Conservation (phyloP, 2,329 filamentous ascomycete genomes). For the Colletotrichum magnum region DNA sequence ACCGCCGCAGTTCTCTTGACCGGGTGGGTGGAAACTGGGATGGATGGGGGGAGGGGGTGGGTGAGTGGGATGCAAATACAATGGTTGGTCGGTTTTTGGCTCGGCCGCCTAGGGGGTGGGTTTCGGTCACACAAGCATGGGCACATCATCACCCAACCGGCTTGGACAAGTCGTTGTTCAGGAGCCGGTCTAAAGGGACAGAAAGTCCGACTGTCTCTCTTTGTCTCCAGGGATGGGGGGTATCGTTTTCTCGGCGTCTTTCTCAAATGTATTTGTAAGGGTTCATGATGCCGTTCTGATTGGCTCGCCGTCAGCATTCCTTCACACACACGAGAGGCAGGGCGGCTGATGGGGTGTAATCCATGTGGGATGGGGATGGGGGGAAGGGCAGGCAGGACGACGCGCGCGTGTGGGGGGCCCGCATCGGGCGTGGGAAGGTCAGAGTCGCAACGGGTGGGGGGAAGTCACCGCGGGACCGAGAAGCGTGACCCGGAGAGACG, state of each 20-base stretch:
- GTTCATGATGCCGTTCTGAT: slow-evolving; percentile 97
- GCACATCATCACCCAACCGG: neutral
- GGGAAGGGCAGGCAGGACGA: neutral
- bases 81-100: slow-evolving; percentile 2
- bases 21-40: neutral
- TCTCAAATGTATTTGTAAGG: slow-evolving; percentile 93
- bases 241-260: slow-evolving; percentile 31
- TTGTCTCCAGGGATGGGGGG: slow-evolving; percentile 11
- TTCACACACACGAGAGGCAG: slow-evolving; percentile 37
- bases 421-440: slow-evolving; percentile 12
- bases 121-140: slow-evolving; percentile 17
- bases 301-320: slow-evolving; percentile 38
- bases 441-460: slow-evolving; percentile 7
- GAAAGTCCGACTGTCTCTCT: too few relatives aligned
- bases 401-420: slow-evolving; percentile 18
- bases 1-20: slow-evolving; percentile 5
- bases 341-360: slow-evolving; percentile 13
- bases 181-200: neutral
- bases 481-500: slow-evolving; percentile 7
- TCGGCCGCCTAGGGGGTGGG: too few relatives aligned
- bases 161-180: slow-evolving; percentile 16
- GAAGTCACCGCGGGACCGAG: neutral
- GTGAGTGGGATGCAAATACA: too few relatives aligned
- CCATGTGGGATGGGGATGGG: neutral
- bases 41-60: neutral